A percentile compares a stretch with the other conserved stretches of the same genome.
Evolutionary conservation across 2,329 filamentous ascomycete genomes (phyloP).

Genomic region (Cladosporium sphaerospermum): DNA sequence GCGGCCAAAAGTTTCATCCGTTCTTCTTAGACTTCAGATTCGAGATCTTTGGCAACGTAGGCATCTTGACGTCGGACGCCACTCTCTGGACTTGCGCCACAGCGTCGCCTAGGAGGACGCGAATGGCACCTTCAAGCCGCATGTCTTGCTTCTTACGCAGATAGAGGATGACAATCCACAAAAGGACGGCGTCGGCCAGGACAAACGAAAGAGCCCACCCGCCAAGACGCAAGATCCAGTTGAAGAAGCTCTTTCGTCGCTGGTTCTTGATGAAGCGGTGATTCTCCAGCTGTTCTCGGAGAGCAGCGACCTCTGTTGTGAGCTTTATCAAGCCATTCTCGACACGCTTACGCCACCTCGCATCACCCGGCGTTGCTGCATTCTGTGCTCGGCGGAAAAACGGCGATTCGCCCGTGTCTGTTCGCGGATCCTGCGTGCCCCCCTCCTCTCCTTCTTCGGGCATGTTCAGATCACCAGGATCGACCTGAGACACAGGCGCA

Average conservation of each 20-base stretch:
- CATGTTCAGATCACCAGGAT: conserved; percentile 25
- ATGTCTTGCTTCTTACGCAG: conserved; percentile 65
- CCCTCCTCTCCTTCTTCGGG: neutral
- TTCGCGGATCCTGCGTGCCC: neutral
- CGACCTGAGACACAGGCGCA: conserved; percentile 42
- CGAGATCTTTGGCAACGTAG: conserved; percentile 21
- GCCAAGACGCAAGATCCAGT: conserved; percentile 65
- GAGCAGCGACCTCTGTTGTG: conserved; percentile 84
- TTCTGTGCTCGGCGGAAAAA: neutral
- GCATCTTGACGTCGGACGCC: conserved; percentile 29
- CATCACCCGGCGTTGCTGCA: conserved; percentile 26
- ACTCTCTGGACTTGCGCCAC: conserved; percentile 31
- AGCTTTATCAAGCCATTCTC: conserved; percentile 82
- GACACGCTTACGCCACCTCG: conserved; percentile 72
- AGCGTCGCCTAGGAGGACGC: conserved; percentile 53
- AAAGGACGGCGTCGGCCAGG: conserved; percentile 61
- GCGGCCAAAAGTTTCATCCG: neutral
- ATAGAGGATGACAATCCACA: conserved; percentile 63
- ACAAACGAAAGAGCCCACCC: conserved; percentile 69
- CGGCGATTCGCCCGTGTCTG: neutral
- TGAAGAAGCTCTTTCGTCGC: conserved; percentile 57
- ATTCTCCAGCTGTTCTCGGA: conserved; percentile 82
- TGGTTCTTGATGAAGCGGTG: conserved; percentile 65
- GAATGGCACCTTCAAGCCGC: conserved; percentile 66
- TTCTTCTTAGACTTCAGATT: conserved; percentile 15